Evolutionary conservation across 2,329 filamentous ascomycete species (phyloP).

Genomic region (Dryadomyces sulphureus): DNA sequence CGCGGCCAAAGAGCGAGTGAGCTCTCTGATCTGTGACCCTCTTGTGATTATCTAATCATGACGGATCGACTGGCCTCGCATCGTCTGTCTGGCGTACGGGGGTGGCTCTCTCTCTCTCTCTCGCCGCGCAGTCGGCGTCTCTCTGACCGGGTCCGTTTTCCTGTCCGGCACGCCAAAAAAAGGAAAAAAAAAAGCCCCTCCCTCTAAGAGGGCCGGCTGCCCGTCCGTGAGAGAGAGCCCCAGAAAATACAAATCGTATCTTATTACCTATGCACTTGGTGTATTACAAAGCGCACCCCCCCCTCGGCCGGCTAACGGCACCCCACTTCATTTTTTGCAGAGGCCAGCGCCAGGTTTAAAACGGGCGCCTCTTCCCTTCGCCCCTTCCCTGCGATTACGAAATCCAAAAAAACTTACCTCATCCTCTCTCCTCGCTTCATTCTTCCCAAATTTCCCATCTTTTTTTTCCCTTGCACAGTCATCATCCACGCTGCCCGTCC

Average conservation of each 20-base stretch:
- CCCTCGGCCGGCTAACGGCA: background rate
- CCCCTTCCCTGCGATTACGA: slow-evolving; percentile 10
- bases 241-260: background rate
- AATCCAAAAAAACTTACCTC: slow-evolving; percentile 12
- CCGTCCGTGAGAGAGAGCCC: too few relatives aligned
- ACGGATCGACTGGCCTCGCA: too few relatives aligned
- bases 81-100: too few relatives aligned
- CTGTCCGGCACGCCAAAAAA: too few relatives aligned
- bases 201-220: too few relatives aligned
- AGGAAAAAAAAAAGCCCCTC: too few relatives aligned
- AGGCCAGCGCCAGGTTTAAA: slow-evolving; percentile 8
- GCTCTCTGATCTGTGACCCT: too few relatives aligned
- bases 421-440: slow-evolving; percentile 10
- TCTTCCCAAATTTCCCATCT: background rate
- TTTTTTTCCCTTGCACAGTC: background rate
- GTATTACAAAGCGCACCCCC: background rate
- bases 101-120: too few relatives aligned
- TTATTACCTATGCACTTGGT: background rate
- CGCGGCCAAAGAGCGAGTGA: too few relatives aligned
- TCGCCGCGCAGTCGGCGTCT: too few relatives aligned
- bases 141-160: too few relatives aligned
- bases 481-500: background rate
- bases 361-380: slow-evolving; percentile 5
- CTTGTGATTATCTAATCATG: background rate
- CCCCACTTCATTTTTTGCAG: background rate